Conservation (phyloP, 1,139 yeast species). For the Lodderomyces pseudojiufengensis region DNA sequence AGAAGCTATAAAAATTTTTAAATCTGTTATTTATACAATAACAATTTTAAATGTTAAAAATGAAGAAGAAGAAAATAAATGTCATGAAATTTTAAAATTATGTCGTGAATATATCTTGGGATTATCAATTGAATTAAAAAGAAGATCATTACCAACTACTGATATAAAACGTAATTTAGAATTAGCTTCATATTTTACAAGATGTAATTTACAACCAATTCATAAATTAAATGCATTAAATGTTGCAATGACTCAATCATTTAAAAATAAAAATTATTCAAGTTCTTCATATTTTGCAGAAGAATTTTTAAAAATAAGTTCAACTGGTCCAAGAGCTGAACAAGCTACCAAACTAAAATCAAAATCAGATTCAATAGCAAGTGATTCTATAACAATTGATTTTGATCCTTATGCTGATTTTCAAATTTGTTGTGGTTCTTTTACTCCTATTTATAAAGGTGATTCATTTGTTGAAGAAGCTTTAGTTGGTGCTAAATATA, state of each 20-base stretch:
- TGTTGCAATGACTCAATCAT: constrained; percentile 92
- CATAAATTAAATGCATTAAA: constrained; percentile 87
- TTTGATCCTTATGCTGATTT: constrained; percentile 91
- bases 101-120: constrained; percentile 93
- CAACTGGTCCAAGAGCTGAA: constrained; percentile 79
- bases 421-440: constrained; percentile 82
- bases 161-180: constrained; percentile 86
- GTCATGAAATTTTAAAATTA: constrained; percentile 64
- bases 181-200: constrained; percentile 92
- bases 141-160: constrained; percentile 70
- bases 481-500: constrained; percentile 88
- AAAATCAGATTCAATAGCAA: constrained; percentile 73
- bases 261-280: constrained; percentile 81
- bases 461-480: constrained; percentile 70
- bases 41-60: constrained; percentile 68
- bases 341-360: constrained; percentile 81
- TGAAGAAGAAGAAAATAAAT: constrained; percentile 73
- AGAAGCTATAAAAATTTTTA: constrained; percentile 75
- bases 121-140: constrained; percentile 80
- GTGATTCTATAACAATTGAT: constrained; percentile 85
- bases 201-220: constrained; percentile 73
- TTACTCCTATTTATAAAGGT: constrained; percentile 85
- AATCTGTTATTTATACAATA: constrained; percentile 73
- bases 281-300: constrained; percentile 89
- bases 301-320: constrained; percentile 66